phyloP scores from a whole-genome alignment of 331 rosid genomes.

The Ulmus americana region DNA sequence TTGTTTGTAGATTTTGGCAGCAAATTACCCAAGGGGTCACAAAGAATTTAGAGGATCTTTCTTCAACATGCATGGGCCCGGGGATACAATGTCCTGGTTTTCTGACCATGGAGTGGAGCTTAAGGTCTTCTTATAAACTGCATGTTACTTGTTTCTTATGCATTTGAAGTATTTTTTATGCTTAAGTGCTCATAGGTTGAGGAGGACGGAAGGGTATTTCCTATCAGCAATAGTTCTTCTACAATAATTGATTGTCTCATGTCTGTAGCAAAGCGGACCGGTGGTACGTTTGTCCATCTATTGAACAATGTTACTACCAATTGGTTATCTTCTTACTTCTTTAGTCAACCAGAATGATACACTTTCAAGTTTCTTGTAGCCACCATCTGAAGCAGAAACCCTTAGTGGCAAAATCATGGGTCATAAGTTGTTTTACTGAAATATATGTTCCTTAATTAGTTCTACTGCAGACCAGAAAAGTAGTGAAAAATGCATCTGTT shows the following conservation, averaged over 20 bases:
- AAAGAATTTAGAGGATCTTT: conserved; percentile 83
- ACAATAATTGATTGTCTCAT: conserved; percentile 78
- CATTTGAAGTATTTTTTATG: conserved; percentile 26
- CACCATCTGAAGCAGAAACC: conserved; percentile 4
- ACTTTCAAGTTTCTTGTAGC: background rate
- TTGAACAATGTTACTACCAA: conserved; percentile 5
- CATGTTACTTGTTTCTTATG: conserved; percentile 17
- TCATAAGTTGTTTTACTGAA: conserved; percentile 34
- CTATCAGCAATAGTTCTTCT: conserved; percentile 81
- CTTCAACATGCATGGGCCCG: conserved; percentile 59
- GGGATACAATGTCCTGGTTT: conserved; percentile 94
- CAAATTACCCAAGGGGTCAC: conserved; percentile 90
- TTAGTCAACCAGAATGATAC: background rate
- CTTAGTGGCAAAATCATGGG: conserved; percentile 9
- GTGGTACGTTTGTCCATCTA: conserved; percentile 41
- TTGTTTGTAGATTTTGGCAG: conserved; percentile 66
- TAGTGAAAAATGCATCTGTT: conserved; percentile 47
- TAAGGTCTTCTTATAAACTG: conserved; percentile 49
- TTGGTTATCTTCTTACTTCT: background rate
- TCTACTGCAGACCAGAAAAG: conserved; percentile 73
- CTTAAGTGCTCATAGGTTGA: conserved; percentile 46
- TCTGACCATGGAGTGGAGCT: conserved; percentile 77
- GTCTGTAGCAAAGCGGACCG: conserved; percentile 50
- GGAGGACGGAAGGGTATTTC: conserved; percentile 95
- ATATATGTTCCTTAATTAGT: conserved; percentile 43